Conservation (phyloP, 202 grass and related monocot species). For the Musa balbisiana region DNA sequence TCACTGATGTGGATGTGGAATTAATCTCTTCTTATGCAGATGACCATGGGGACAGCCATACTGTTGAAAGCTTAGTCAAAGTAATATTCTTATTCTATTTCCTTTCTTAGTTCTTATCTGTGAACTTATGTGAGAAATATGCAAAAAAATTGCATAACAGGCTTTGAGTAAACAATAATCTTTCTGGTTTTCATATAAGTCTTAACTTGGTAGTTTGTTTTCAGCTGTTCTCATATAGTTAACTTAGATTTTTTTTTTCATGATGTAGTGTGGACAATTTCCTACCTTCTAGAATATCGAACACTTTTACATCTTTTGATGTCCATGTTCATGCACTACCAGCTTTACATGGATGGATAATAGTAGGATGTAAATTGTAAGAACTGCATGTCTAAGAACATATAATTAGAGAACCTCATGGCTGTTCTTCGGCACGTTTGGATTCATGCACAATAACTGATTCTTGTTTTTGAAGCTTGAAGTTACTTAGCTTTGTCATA, state of each 20-base stretch:
- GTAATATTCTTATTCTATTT: neutral
- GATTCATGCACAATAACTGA: neutral
- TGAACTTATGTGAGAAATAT: neutral
- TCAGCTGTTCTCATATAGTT: neutral
- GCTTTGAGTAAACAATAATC: neutral
- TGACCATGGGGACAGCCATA: conserved; percentile 39
- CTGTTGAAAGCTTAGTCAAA: conserved; percentile 25
- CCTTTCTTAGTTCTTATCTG: neutral
- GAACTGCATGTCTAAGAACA: neutral
- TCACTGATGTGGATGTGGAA: conserved; percentile 52
- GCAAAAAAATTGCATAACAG: neutral
- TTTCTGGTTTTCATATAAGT: too few species aligned
- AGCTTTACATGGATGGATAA: neutral
- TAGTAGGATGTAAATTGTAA: neutral
- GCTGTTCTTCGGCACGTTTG: neutral
- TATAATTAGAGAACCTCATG: neutral
- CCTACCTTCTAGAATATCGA: neutral
- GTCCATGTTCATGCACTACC: neutral
- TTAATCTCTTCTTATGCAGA: conserved; percentile 54
- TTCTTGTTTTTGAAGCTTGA: neutral
- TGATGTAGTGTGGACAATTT: neutral
- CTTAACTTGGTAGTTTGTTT: too few species aligned
- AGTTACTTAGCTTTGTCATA: neutral
- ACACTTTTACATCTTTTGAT: neutral
- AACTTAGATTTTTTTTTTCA: neutral